Evolutionary conservation across 345 rosid species (phyloP).

Genomic region (Linum tenue): DNA sequence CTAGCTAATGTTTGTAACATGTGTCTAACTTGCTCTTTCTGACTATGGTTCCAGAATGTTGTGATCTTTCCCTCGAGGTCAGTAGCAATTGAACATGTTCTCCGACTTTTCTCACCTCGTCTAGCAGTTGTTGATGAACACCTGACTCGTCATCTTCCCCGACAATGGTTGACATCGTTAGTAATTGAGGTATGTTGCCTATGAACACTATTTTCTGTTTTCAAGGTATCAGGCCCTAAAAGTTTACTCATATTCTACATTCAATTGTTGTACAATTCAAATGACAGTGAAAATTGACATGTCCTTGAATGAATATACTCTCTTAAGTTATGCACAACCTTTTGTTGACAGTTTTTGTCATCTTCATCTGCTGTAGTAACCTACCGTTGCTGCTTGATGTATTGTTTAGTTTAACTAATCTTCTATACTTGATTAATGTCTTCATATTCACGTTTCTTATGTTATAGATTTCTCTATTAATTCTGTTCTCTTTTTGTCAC

Average conservation of each 20-base stretch:
- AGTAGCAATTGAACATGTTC: constrained; percentile 76
- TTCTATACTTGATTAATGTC: neutral
- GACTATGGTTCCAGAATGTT: constrained; percentile 48
- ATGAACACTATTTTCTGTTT: too few relatives aligned
- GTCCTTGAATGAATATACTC: too few relatives aligned
- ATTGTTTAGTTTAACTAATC: too few relatives aligned
- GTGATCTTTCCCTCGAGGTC: constrained; percentile 91
- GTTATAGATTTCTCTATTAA: neutral
- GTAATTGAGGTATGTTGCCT: constrained; percentile 52
- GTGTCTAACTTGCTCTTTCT: constrained; percentile 7
- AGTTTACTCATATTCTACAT: too few relatives aligned
- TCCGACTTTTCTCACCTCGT: constrained; percentile 75
- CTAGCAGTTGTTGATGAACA: constrained; percentile 90
- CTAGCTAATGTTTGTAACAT: neutral
- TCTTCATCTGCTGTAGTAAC: too few relatives aligned
- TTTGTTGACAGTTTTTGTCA: too few relatives aligned
- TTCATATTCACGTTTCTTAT: neutral
- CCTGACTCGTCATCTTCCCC: constrained; percentile 69
- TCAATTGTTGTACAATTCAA: too few relatives aligned
- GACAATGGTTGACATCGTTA: constrained; percentile 78
- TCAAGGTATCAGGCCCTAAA: too few relatives aligned
- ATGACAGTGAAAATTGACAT: too few relatives aligned
- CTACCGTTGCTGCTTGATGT: too few relatives aligned
- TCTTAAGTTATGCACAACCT: too few relatives aligned
- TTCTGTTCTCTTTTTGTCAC: too few relatives aligned